Conservation (phyloP, 2,329 filamentous ascomycete genomes). For the Hymenoscyphus infarciens region DNA sequence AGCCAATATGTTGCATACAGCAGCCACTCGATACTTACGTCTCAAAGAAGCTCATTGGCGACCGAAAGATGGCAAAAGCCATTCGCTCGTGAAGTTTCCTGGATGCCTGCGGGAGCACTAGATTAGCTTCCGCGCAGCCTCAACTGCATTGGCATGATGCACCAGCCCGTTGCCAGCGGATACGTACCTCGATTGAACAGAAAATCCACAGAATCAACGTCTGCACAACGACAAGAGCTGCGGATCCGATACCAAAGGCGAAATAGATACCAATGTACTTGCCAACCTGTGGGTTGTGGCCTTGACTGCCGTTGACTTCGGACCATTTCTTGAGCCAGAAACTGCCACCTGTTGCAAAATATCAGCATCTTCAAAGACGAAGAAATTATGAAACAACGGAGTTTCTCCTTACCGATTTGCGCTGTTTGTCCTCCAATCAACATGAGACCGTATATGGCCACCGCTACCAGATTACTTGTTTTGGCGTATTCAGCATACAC, state of each 20-base stretch:
- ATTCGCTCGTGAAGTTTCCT: conserved; percentile 95
- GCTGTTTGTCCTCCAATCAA: conserved; percentile 77
- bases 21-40: conserved; percentile 43
- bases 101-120: conserved; percentile 59
- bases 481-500: conserved; percentile 95
- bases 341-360: conserved; percentile 57
- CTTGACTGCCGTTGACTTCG: conserved; percentile 66
- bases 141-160: conserved; percentile 19
- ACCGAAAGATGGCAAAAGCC: conserved; percentile 95
- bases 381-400: conserved; percentile 10
- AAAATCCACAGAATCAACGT: conserved; percentile 98
- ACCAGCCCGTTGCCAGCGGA: conserved; percentile 15
- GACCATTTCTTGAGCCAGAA: conserved; percentile 96
- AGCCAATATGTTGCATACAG: neutral
- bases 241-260: conserved; percentile 84
- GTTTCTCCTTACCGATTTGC: conserved; percentile 61
- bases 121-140: conserved; percentile 24
- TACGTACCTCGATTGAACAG: conserved; percentile 87
- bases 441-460: conserved; percentile 72
- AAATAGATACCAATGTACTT: conserved; percentile 97
- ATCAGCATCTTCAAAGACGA: neutral
- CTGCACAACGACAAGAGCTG: conserved; percentile 81
- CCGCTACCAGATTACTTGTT: conserved; percentile 84
- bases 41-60: conserved; percentile 98
- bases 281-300: conserved; percentile 70